These are phyloP conservation scores for Crithidia brevicula DNA, from an alignment of 208 protist genomes.

Conservation along the genomic window DNA sequence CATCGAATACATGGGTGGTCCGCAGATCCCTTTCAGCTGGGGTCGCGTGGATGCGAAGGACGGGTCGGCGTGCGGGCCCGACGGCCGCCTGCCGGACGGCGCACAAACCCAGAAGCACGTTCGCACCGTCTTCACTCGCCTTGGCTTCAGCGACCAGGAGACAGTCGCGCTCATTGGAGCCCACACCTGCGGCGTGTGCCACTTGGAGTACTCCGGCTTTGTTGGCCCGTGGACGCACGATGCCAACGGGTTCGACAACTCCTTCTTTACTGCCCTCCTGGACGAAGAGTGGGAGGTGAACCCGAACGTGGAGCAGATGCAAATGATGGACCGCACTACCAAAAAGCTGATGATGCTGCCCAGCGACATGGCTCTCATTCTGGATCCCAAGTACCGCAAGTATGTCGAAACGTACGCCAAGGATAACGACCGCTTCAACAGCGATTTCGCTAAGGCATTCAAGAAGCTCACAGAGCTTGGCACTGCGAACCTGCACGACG, in stretches of 20 bases:
- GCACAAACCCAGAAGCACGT: conserved; percentile 76
- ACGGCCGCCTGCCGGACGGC: conserved; percentile 91
- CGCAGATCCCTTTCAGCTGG: conserved; percentile 81
- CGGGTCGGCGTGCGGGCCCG: conserved; percentile 63
- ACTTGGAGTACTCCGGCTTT: conserved; percentile 82
- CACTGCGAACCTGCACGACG: conserved; percentile 33
- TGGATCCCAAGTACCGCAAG: conserved; percentile 82
- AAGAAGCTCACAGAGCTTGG: conserved; percentile 82
- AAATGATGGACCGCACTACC: conserved; percentile 84
- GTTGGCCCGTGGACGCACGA: conserved; percentile 92
- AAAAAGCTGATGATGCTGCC: conserved; percentile 95
- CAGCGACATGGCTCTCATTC: conserved; percentile 82
- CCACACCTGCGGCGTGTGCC: conserved; percentile 93
- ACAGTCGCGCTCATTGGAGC: conserved; percentile 94
- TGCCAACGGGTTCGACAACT: conserved; percentile 92
- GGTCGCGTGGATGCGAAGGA: conserved; percentile 85
- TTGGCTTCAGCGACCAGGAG: conserved; percentile 94
- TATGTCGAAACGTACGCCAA: conserved; percentile 90
- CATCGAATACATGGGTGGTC: conserved; percentile 94
- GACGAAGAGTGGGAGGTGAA: conserved; percentile 87
- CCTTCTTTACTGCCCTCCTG: conserved; percentile 88
- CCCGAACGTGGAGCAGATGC: conserved; percentile 48
- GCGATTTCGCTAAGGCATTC: conserved; percentile 86
- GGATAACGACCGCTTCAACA: conserved; percentile 90
- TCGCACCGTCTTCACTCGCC: conserved; percentile 88